phyloP scores from a whole-genome alignment of 805 yeast genomes.

The Wickerhamiella allomyrinae region DNA sequence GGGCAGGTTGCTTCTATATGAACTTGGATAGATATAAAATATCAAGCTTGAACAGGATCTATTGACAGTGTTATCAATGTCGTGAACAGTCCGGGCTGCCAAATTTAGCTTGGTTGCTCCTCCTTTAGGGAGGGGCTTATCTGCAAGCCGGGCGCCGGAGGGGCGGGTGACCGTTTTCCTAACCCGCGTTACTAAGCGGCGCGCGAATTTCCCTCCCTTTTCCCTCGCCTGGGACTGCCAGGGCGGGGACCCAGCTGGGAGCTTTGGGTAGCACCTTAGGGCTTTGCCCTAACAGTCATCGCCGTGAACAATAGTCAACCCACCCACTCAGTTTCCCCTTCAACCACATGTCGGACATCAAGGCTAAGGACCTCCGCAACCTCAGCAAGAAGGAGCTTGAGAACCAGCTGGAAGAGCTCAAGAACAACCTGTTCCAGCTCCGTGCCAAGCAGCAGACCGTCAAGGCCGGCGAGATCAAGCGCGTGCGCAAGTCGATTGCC shows the following conservation, averaged over 20 bases:
- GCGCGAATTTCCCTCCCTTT: too few relatives aligned
- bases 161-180: too few relatives aligned
- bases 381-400: constrained; percentile 95
- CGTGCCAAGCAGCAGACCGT: constrained; percentile 68
- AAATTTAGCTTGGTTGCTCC: too few relatives aligned
- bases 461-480: constrained; percentile 79
- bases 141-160: too few relatives aligned
- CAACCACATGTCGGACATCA: constrained; percentile 29
- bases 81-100: too few relatives aligned
- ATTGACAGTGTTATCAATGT: too few relatives aligned
- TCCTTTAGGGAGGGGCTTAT: too few relatives aligned
- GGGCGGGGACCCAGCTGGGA: too few relatives aligned
- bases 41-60: too few relatives aligned
- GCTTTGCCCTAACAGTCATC: constrained; percentile 2
- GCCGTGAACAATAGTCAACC: not conserved
- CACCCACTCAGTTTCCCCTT: not conserved
- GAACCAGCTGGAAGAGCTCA: constrained; percentile 84
- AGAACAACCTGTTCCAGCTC: constrained; percentile 90
- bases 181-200: too few relatives aligned
- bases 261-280: constrained; percentile 1
- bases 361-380: constrained; percentile 92
- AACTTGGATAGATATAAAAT: too few relatives aligned
- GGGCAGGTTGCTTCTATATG: not conserved
- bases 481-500: constrained; percentile 97
- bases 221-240: too few relatives aligned